A percentile compares a stretch with the other conserved stretches of the same genome.
phyloP scores from a whole-genome alignment of 352 stramenopile genomes.

The Blastocystis sp. region DNA sequence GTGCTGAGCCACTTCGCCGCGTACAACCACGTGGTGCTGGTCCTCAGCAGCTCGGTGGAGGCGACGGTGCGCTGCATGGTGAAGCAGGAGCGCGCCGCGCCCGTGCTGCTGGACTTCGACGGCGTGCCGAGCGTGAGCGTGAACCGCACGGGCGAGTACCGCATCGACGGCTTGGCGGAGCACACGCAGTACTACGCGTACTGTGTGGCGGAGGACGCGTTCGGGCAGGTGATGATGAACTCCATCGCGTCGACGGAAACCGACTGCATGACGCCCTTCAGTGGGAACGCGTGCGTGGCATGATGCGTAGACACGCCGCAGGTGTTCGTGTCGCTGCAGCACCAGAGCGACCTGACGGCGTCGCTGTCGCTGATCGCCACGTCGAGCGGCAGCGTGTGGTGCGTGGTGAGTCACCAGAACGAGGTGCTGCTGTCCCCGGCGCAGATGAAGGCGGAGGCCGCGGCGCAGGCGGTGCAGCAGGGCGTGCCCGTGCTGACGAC shows the following conservation, averaged over 20 bases:
- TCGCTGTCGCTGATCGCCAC: constrained; percentile 33
- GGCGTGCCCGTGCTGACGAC: background rate
- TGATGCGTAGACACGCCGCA: background rate
- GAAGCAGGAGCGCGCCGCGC: background rate
- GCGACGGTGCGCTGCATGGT: constrained; percentile 35
- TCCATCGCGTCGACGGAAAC: background rate
- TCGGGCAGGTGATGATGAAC: constrained; percentile 42
- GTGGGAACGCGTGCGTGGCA: background rate
- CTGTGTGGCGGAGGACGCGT: constrained; percentile 40
- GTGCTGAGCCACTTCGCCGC: background rate
- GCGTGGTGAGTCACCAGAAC: constrained; percentile 1
- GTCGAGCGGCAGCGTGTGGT: constrained; percentile 13
- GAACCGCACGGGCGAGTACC: constrained; percentile 1
- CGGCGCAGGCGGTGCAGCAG: background rate
- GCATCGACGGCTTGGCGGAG: constrained; percentile 22
- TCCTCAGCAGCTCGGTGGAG: background rate
- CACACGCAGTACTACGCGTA: constrained; percentile 42
- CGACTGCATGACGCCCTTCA: constrained; percentile 29
- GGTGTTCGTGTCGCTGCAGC: constrained; percentile 30
- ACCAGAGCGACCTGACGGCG: constrained; percentile 4
- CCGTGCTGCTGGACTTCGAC: constrained; percentile 1
- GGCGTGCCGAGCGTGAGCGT: background rate
- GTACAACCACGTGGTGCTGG: background rate
- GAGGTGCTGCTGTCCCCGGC: background rate
- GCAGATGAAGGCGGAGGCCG: background rate